Conservation (phyloP, 352 stramenopile genomes). For the Phytophthora syringae region DNA sequence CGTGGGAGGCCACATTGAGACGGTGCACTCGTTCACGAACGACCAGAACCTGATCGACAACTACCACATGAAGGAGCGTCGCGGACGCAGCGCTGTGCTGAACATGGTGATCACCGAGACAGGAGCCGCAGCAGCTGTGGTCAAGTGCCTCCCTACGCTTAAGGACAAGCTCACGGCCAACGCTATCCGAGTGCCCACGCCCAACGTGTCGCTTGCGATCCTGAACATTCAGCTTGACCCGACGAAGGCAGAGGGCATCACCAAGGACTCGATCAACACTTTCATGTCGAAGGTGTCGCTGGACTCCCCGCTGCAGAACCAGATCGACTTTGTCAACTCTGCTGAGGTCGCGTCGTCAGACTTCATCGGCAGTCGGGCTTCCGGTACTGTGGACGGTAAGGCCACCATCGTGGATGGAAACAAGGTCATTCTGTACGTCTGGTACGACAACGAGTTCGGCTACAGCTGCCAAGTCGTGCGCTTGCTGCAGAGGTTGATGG, state of each 20-base stretch:
- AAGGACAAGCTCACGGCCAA: constrained; percentile 98
- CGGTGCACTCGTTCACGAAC: constrained; percentile 91
- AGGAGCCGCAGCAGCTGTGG: constrained; percentile 79
- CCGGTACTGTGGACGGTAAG: constrained; percentile 83
- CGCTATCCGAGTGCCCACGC: constrained; percentile 98
- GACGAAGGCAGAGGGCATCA: constrained; percentile 60
- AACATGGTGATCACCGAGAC: constrained; percentile 93
- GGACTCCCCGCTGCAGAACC: constrained; percentile 86
- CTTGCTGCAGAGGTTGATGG: constrained; percentile 81
- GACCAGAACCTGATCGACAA: constrained; percentile 92
- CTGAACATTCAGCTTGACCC: constrained; percentile 94
- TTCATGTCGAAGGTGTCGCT: constrained; percentile 84
- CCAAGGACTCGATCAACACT: constrained; percentile 74
- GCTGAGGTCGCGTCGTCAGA: constrained; percentile 84
- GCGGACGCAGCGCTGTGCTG: constrained; percentile 83
- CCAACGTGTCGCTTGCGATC: constrained; percentile 98
- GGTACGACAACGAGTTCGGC: constrained; percentile 93
- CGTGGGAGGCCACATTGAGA: constrained; percentile 86
- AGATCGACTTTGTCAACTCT: constrained; percentile 90
- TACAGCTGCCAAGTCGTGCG: constrained; percentile 90
- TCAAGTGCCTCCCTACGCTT: constrained; percentile 93
- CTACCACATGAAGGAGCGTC: constrained; percentile 89
- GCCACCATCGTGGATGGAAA: constrained; percentile 87
- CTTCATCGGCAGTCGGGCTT: constrained; percentile 81
- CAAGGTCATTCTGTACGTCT: constrained; percentile 89